Evolutionary conservation across 2,329 filamentous ascomycete genomes (phyloP), one percentile per base, ranked within the genome.

Genomic region (Chalaropsis thielavioides): DNA sequence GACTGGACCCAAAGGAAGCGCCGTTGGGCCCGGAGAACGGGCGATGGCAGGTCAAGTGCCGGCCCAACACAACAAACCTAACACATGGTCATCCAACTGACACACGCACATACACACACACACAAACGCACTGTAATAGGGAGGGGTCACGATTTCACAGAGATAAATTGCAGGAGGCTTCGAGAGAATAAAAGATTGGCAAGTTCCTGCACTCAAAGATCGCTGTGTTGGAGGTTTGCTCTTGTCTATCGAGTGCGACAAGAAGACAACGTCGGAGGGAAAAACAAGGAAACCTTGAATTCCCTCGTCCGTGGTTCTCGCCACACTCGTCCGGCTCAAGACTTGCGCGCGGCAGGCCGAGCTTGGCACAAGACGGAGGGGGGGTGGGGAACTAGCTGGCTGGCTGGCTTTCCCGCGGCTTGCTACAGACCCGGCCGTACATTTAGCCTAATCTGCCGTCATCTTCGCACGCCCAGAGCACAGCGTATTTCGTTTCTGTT

Each of bases 151-250:
- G n/a, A 67, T 67, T 61, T 67, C 65, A 67, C 65, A 51, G 65
- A 67, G 51, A 67, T 67, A 62, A 67, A 67, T 67, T 67, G 65
- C 65, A 67, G 62, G 46, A 64, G 46, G 62, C 65, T 64, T 59
- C 62, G 62, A 62, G 54, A 35, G 24, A 56, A 54, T 17, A 15
- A 38, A 35, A 56, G 51, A 67, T 22, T 35, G 65, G 56, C 65
- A 67, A 67, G 65, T 8, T 61, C 62, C 65, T 67, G 65, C 65
- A 67, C 65, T 67, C 65, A 67, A 67, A 67, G 62, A 67, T 67
- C 60, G 58, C 65, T 67, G 65, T 64, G 65, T 66, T 19, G 19
- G 27, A 56, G 17, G 17, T 62, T 67, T 58, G 31, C 56, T 67
- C 65, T 67, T 35, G 65, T 67, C 65, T 41, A 64, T 64, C 65